Percentiles rank a stretch among this genome's conserved stretches.
phyloP scores from a whole-genome alignment of 176 grass and related monocot species.

The Sorghum bicolor region Sorghum_bicolor_NCBIv3 NC_012878.2:13031001-13031500 shows the following conservation, averaged over 20 bases:
- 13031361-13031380: not conserved
- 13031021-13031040: slow-evolving; percentile 98
- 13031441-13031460: slow-evolving; percentile 27
- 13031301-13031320: too few relatives aligned
- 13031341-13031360: too few relatives aligned
- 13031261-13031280: not conserved
- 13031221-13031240: slow-evolving; percentile 90
- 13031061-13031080: slow-evolving; percentile 68
- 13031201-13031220: slow-evolving; percentile 66
- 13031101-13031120: slow-evolving; percentile 29
- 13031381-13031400: not conserved
- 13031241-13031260: slow-evolving; percentile 11
- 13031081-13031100: slow-evolving; percentile 48
- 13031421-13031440: slow-evolving; percentile 3
- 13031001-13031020: slow-evolving; percentile 90
- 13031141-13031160: slow-evolving; percentile 32
- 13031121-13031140: slow-evolving; percentile 26
- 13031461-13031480: slow-evolving; percentile 75
- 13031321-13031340: not conserved
- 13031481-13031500: slow-evolving; percentile 88
- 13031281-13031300: not conserved
- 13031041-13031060: slow-evolving; percentile 72
- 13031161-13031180: slow-evolving; percentile 74
- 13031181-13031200: slow-evolving; percentile 71
- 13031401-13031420: slow-evolving; percentile 7